A percentile compares a stretch with the other conserved stretches of the same genome.
Evolutionary conservation across 495 filamentous ascomycete genomes (phyloP).

Genomic region (Pyronema omphalodes): DNA sequence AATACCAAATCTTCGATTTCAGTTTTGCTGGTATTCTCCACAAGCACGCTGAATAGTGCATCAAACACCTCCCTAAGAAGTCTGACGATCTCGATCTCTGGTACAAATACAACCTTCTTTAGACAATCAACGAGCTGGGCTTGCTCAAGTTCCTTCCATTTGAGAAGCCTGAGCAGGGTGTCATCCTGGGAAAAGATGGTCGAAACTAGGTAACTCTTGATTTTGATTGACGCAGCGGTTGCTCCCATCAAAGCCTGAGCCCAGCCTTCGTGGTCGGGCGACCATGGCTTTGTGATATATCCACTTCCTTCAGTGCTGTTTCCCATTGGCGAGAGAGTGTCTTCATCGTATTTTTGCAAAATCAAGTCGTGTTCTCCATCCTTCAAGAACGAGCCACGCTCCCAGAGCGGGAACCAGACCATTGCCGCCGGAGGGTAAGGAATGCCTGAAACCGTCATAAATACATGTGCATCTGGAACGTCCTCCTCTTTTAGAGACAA

Average conservation of each 20-base stretch:
- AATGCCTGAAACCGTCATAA: conserved; percentile 72
- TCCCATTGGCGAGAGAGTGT: conserved; percentile 37
- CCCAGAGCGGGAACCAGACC: conserved; percentile 87
- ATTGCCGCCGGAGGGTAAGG: conserved; percentile 76
- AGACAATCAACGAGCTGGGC: conserved; percentile 50
- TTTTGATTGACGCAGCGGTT: conserved; percentile 45
- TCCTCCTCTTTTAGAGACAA: conserved; percentile 64
- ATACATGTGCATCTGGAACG: conserved; percentile 67
- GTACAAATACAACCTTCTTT: conserved; percentile 73
- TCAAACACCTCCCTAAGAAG: conserved; percentile 78
- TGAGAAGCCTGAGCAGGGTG: conserved; percentile 61
- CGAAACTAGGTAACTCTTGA: conserved; percentile 86
- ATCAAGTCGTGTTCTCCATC: conserved; percentile 69
- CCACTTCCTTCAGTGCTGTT: conserved; percentile 42
- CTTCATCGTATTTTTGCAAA: conserved; percentile 79
- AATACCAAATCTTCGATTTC: conserved; percentile 89
- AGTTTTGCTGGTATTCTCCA: conserved; percentile 72
- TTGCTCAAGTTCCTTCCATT: conserved; percentile 67
- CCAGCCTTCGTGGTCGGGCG: conserved; percentile 27
- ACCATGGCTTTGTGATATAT: conserved; percentile 71
- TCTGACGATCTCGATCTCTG: conserved; percentile 95
- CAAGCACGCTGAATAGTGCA: conserved; percentile 73
- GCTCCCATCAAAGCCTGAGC: conserved; percentile 18
- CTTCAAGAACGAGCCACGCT: conserved; percentile 70
- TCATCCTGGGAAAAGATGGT: conserved; percentile 91